Percentiles rank a stretch among this genome's conserved stretches.
phyloP scores from a whole-genome alignment of 2,329 filamentous ascomycete species.

The Colletotrichum ledebouriae region DNA sequence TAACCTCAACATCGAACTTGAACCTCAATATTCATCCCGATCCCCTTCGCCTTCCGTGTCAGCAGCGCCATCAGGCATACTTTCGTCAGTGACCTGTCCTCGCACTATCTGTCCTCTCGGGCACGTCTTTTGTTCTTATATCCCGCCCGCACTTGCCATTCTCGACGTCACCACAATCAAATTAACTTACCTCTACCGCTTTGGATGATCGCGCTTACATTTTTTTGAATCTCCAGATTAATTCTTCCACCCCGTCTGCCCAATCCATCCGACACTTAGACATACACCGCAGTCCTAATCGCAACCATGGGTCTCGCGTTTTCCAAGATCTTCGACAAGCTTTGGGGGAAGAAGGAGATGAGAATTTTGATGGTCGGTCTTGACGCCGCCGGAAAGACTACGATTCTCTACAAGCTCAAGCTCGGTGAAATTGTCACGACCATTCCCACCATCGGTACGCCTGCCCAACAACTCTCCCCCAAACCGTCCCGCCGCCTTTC shows the following conservation, averaged over 20 bases:
- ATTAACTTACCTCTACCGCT: constrained; percentile 15
- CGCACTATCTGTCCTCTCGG: constrained; percentile 40
- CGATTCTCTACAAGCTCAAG: constrained; percentile 99
- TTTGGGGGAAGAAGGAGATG: constrained; percentile 99
- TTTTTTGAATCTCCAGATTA: constrained; percentile 25
- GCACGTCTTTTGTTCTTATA: constrained; percentile 21
- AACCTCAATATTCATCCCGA: constrained; percentile 27
- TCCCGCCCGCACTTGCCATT: constrained; percentile 32
- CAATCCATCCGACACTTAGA: constrained; percentile 51
- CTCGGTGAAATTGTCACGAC: constrained; percentile 99
- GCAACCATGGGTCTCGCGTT: constrained; percentile 97
- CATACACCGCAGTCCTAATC: constrained; percentile 55
- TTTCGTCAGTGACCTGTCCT: constrained; percentile 35
- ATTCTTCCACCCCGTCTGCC: constrained; percentile 46
- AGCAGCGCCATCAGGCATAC: constrained; percentile 38
- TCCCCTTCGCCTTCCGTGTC: constrained; percentile 25
- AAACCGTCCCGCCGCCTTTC: not conserved
- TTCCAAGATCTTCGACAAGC: constrained; percentile 95
- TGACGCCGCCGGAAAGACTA: constrained; percentile 99
- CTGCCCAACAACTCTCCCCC: constrained; percentile 13
- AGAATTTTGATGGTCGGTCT: constrained; percentile 99
- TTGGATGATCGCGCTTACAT: constrained; percentile 37
- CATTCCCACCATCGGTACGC: constrained; percentile 95
- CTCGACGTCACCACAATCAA: constrained; percentile 30
- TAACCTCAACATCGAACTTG: constrained; percentile 34